Conservation (phyloP, 192 early-diverging fungal genomes). For the Tieghemiomyces parasiticus region DNA sequence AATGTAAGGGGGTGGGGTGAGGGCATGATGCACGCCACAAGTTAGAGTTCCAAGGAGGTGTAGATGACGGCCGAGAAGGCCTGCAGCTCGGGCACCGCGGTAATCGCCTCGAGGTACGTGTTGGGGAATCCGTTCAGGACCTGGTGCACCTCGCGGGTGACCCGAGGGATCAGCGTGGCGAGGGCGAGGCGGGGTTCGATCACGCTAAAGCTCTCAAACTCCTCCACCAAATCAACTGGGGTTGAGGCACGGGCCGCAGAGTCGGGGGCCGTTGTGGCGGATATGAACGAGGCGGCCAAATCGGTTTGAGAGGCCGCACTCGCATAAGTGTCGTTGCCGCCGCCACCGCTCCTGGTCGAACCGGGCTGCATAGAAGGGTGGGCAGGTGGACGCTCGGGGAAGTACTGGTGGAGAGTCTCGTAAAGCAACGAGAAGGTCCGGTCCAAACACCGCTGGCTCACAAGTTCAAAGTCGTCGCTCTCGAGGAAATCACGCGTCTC, state of each 20-base stretch:
- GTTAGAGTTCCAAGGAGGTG: conserved; percentile 35
- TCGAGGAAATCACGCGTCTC: conserved; percentile 85
- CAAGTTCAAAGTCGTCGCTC: conserved; percentile 23
- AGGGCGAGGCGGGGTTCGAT: conserved; percentile 38
- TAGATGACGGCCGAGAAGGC: conserved; percentile 65
- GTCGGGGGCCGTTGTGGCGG: conserved; percentile 8
- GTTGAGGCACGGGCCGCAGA: conserved; percentile 10
- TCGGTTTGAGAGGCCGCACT: neutral
- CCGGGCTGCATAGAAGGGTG: conserved; percentile 18
- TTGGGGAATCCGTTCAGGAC: conserved; percentile 58
- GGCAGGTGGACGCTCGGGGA: conserved; percentile 22
- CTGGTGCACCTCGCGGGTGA: conserved; percentile 51
- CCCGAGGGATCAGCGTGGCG: conserved; percentile 43
- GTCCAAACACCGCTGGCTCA: conserved; percentile 22
- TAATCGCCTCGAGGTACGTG: conserved; percentile 52
- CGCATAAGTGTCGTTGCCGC: too few relatives aligned
- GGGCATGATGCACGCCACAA: too few relatives aligned
- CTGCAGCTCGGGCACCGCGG: conserved; percentile 55
- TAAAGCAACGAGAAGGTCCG: conserved; percentile 25
- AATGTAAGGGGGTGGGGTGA: too few relatives aligned
- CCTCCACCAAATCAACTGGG: conserved; percentile 33
- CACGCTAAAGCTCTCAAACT: conserved; percentile 36
- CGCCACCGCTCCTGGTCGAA: too few relatives aligned
- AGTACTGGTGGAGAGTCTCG: conserved; percentile 28
- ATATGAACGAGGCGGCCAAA: neutral